Base-by-base conservation (phyloP, 768 basidiomycete species). In the Fibroporia radiculosa region DNA sequence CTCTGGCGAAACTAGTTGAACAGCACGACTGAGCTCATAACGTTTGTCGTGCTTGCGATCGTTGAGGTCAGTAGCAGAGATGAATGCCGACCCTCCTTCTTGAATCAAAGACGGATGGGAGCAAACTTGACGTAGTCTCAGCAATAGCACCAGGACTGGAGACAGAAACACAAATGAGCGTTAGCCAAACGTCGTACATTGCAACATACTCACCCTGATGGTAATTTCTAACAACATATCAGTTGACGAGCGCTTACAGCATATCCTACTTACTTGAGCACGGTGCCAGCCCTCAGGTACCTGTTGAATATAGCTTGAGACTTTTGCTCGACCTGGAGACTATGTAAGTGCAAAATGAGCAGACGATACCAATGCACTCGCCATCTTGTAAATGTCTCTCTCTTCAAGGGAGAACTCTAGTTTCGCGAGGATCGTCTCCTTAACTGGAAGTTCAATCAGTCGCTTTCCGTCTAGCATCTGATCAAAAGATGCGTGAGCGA, bases 81-180 rank as follows among this genome's bases (percentile, higher is more conserved):
- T 57, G 45, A 71, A 74, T 0, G 73, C 71, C 1, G 60, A 65
- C 2, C 65, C 72, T 27, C 70, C 69, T 51, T 81, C 78, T 54
- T 77, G 75, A 25, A 86, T 77, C 6, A 87, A 66, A 12, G 69
- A 73, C 2, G 85, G 80, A 57, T 85, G 84, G 28, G 75, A 74
- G 55, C 81, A 84, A 28, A 84, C 63, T 54, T 85, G 84, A 8
- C 82, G 72, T 1, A 88, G 68, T 10, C 83, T 66, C 27, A 74
- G 58, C 1, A 76, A 60, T 54, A 75, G 57, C 3, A 71, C 66
- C n/a, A 77, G 59, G 14, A 77, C 66, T 53, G 60, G 7, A 20
- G 8, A 13, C 25, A 20, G 16, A 48, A 7, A 44, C 44, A 49
- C 61, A 59, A 25, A 19, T 8, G 20, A 45, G 37, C 29, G 34